phyloP scores from a whole-genome alignment of 2,329 filamentous ascomycete species.

The Neurospora sp. region DNA sequence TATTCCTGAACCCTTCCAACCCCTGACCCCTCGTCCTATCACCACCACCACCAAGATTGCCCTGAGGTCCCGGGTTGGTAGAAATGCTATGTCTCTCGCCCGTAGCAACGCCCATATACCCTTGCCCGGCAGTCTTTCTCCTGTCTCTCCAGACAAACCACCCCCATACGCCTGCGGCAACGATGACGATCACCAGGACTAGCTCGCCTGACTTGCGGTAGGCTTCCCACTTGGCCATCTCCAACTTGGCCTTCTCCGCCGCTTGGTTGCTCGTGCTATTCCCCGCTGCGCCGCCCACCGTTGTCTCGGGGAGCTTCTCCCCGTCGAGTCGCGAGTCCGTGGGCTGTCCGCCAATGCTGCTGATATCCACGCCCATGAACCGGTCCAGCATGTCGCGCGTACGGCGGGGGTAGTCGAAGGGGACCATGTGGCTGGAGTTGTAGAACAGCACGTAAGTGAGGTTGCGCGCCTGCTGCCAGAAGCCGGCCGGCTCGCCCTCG shows the following conservation, averaged over 20 bases:
- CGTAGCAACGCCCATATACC: conserved; percentile 42
- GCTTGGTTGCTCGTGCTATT: conserved; percentile 53
- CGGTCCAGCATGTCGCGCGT: conserved; percentile 94
- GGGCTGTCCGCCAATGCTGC: conserved; percentile 70
- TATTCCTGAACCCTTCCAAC: conserved; percentile 37
- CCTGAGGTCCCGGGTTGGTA: background rate
- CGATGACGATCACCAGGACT: conserved; percentile 69
- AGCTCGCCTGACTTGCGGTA: conserved; percentile 83
- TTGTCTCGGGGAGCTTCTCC: conserved; percentile 68
- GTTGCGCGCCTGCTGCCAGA: conserved; percentile 92
- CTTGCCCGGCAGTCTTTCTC: conserved; percentile 33
- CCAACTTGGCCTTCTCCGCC: conserved; percentile 60
- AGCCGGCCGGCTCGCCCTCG: conserved; percentile 75
- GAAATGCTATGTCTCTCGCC: conserved; percentile 17
- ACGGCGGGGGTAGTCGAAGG: conserved; percentile 80
- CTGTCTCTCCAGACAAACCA: conserved; percentile 58
- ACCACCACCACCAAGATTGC: conserved; percentile 14
- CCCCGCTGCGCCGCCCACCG: conserved; percentile 57
- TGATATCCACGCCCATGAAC: conserved; percentile 89
- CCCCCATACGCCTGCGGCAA: conserved; percentile 66
- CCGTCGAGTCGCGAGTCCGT: conserved; percentile 76
- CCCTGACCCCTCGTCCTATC: conserved; percentile 21
- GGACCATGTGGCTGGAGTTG: conserved; percentile 97
- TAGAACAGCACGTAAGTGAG: conserved; percentile 92
- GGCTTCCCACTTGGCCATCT: conserved; percentile 77